Evolutionary conservation across 345 rosid species (phyloP), one percentile per base, ranked within the genome.

Genomic region (Limnanthes douglasii): DNA sequence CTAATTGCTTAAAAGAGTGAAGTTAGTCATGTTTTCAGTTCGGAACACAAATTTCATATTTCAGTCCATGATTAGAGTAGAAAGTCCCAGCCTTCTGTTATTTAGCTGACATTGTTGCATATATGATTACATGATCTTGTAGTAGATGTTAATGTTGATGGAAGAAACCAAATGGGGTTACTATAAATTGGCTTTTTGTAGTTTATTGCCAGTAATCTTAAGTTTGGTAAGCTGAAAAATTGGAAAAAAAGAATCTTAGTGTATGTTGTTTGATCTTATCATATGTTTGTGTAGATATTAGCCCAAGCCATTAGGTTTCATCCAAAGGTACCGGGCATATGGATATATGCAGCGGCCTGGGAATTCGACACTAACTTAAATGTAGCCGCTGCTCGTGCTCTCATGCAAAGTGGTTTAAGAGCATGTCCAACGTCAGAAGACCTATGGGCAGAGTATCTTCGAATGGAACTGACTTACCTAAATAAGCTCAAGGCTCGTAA

Each of bases 301-400:
- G 86, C 94, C 51, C 86, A 90, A 62, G 70, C 64, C 11, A 66
- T 79, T 22, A 70, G 95, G 48, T 72, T 86, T 60, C 97, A 78
- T 40, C 88, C 93, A 0, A 86, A 71, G 64, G 88, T 70, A 8
- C 78, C 93, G 0, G 93, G 70, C 26, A 75, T 82, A 33, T 90
- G 95, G 94, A 80, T 80, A 34, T 84, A 90, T 68, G 95, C 95
- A 55, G 95, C 95, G 6, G 92, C 86, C 28, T 90, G 98, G 95
- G 92, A 90, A 52, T 90, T 79, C 21, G 94, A 90, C 60, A 60
- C 65, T 22, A 80, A 84, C 47, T 60, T 80, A 34, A 84, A 84
- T 46, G 94, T 77, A 7, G 56, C 66, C 0, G 82, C 82, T 16
- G 92, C 95, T 44, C 90, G 95, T 46, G 92, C 81, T 40, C 68